A percentile compares a stretch with the other conserved stretches of the same genome.
phyloP scores from a whole-genome alignment of 768 basidiomycete genomes.

The Astraeus odoratus region DNA sequence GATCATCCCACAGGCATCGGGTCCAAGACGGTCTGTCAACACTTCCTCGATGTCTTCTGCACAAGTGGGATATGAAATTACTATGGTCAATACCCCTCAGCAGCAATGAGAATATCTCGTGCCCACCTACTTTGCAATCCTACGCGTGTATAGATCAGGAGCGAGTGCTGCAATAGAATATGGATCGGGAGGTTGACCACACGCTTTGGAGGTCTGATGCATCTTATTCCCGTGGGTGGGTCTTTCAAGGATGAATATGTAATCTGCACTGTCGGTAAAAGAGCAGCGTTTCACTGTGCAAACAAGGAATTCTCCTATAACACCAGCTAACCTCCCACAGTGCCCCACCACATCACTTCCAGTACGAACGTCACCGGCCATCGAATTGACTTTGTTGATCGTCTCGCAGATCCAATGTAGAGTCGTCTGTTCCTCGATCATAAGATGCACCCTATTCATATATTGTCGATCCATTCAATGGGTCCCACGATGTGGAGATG shows the following conservation, averaged over 20 bases:
- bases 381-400: constrained; percentile 97
- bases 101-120: constrained; percentile 97
- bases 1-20: constrained; percentile 95
- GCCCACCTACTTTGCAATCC: constrained; percentile 90
- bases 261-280: constrained; percentile 82
- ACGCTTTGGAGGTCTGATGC: constrained; percentile 87
- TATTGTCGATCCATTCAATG: constrained; percentile 98
- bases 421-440: constrained; percentile 94
- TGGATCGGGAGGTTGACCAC: constrained; percentile 20
- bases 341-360: constrained; percentile 99
- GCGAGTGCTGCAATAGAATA: not conserved
- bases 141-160: constrained; percentile 28
- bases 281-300: not conserved
- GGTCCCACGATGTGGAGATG: constrained; percentile 97
- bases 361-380: constrained; percentile 97
- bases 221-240: constrained; percentile 87
- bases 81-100: constrained; percentile 92
- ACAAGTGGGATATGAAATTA: constrained; percentile 80
- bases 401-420: constrained; percentile 96
- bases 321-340: constrained; percentile 96
- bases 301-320: constrained; percentile 49
- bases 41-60: constrained; percentile 89
- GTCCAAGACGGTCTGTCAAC: constrained; percentile 74
- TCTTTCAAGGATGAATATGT: constrained; percentile 93
- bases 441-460: constrained; percentile 96